phyloP scores from a whole-genome alignment of 768 basidiomycete genomes.

The Pilatotrama ljubarskyi region DNA sequence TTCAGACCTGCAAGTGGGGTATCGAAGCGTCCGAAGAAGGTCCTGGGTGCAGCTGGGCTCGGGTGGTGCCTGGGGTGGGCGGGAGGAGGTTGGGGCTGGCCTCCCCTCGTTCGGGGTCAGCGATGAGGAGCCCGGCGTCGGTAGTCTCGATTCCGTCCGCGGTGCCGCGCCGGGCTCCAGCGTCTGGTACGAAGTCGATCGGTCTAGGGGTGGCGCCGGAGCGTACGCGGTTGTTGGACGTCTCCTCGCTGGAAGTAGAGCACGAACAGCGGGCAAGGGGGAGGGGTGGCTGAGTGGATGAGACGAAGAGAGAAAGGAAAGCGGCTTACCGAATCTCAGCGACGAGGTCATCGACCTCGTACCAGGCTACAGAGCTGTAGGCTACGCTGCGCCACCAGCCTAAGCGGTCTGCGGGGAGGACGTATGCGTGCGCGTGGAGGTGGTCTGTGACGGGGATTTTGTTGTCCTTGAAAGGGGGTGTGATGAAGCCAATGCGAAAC shows the following conservation, averaged over 20 bases:
- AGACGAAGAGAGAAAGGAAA: not conserved
- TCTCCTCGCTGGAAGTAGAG: constrained; percentile 60
- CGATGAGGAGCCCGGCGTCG: constrained; percentile 45
- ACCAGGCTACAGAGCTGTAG: constrained; percentile 72
- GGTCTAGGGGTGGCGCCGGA: constrained; percentile 54
- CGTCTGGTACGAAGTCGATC: constrained; percentile 72
- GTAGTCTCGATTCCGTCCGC: constrained; percentile 68
- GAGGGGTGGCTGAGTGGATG: not conserved
- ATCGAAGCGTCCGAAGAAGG: constrained; percentile 14
- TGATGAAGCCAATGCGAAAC: constrained; percentile 78
- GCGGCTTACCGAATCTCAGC: constrained; percentile 72
- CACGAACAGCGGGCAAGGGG: not conserved
- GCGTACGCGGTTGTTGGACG: constrained; percentile 82
- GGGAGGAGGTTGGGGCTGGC: constrained; percentile 24
- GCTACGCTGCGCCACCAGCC: constrained; percentile 75
- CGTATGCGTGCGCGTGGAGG: constrained; percentile 74
- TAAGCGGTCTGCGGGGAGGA: constrained; percentile 60
- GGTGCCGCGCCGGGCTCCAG: constrained; percentile 64
- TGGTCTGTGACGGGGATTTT: constrained; percentile 82
- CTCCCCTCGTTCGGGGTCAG: constrained; percentile 39
- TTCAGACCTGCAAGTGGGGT: constrained; percentile 21
- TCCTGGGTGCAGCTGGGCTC: not conserved
- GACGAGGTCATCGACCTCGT: constrained; percentile 73
- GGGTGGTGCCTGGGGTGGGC: constrained; percentile 12
- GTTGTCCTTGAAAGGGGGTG: constrained; percentile 72